These are phyloP conservation scores for Macrophomina tecta DNA, from an alignment of 2,329 filamentous ascomycete genomes.

Conservation along the genomic window DNA sequence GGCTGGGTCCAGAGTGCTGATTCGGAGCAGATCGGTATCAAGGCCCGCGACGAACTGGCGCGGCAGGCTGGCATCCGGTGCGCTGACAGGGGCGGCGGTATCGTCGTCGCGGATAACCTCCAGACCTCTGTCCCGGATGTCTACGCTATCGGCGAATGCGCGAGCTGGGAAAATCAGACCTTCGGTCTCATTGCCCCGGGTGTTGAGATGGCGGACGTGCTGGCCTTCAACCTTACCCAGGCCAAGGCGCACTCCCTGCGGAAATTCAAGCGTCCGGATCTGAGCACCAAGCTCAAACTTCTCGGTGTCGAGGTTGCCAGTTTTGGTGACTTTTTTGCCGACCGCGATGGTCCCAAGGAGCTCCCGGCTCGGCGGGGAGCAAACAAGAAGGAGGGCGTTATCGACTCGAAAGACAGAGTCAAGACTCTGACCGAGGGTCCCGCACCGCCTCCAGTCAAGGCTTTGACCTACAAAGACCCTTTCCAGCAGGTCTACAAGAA, in stretches of 20 bases:
- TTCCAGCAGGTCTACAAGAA: constrained; percentile 93
- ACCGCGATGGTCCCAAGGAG: constrained; percentile 78
- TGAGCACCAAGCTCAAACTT: constrained; percentile 91
- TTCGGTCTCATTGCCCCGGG: constrained; percentile 90
- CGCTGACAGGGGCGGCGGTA: constrained; percentile 75
- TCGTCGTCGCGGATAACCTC: constrained; percentile 71
- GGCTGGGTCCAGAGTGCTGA: background rate
- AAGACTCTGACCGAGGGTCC: constrained; percentile 62
- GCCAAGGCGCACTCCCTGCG: constrained; percentile 73
- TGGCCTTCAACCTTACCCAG: constrained; percentile 89
- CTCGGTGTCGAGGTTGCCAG: constrained; percentile 90
- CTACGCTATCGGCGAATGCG: constrained; percentile 90
- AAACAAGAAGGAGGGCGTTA: constrained; percentile 51
- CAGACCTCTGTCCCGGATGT: constrained; percentile 74
- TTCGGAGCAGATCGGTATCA: constrained; percentile 73
- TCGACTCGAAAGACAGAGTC: constrained; percentile 49
- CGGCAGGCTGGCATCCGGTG: constrained; percentile 72
- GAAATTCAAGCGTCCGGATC: constrained; percentile 78
- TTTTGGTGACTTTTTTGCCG: constrained; percentile 93
- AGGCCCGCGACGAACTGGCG: constrained; percentile 79
- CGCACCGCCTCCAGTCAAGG: constrained; percentile 71
- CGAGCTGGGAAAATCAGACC: constrained; percentile 85
- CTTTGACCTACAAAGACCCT: constrained; percentile 86
- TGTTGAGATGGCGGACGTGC: constrained; percentile 89
- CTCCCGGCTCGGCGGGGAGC: constrained; percentile 66